phyloP scores from a whole-genome alignment of 2,329 filamentous ascomycete genomes.

The Amauroascus verrucosus region DNA sequence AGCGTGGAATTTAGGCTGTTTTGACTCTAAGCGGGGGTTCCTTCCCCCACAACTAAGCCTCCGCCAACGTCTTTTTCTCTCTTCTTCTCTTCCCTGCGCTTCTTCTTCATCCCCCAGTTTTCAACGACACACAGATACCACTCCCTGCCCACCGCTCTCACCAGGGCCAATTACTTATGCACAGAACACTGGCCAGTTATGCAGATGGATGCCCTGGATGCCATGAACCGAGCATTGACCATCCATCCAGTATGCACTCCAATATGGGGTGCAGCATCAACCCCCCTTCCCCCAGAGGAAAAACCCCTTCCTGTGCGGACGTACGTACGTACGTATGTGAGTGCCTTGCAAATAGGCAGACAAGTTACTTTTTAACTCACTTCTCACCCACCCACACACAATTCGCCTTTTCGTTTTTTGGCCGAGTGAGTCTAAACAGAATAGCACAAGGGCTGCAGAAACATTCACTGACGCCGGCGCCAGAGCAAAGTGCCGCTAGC shows the following conservation, averaged over 20 bases:
- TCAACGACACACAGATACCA: no score
- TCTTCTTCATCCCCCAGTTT: no score
- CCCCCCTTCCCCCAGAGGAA: neutral
- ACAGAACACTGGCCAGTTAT: neutral
- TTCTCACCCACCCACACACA: no score
- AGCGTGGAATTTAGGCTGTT: neutral
- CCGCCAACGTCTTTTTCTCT: no score
- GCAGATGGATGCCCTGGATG: neutral
- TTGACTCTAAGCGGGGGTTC: no score
- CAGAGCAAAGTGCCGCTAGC: neutral
- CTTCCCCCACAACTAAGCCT: no score
- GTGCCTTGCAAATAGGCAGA: neutral
- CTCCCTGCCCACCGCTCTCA: neutral
- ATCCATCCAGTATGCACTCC: neutral
- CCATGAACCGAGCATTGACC: slow-evolving; percentile 2
- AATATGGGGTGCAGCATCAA: slow-evolving; percentile 3
- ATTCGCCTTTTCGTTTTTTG: no score
- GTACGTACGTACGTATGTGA: neutral
- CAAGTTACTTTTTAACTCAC: no score
- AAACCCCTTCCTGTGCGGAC: neutral
- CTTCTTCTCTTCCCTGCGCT: no score
- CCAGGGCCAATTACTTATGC: neutral
- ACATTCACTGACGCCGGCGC: no score
- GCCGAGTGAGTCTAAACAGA: no score
- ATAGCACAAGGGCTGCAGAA: no score